A percentile compares a stretch with the other conserved stretches of the same genome.
phyloP scores from a whole-genome alignment of 2,329 filamentous ascomycete genomes.

The Bipolaris sorokiniana region DNA sequence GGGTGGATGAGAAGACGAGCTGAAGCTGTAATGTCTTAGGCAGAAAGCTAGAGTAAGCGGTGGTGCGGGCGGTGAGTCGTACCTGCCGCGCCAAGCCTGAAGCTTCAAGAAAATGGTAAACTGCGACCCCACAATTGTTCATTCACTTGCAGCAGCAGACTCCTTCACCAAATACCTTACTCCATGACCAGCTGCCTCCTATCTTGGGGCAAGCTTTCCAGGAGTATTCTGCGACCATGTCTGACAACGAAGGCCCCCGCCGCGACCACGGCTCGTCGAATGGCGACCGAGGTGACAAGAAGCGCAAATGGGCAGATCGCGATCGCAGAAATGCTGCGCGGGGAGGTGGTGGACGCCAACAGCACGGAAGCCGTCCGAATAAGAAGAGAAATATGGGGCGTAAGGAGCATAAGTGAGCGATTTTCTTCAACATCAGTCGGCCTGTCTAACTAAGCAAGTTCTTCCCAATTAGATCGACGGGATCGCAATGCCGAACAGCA shows the following conservation, averaged over 20 bases:
- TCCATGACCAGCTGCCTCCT: constrained; percentile 33
- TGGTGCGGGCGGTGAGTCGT: constrained; percentile 29
- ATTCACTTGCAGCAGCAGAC: constrained; percentile 7
- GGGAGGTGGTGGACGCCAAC: constrained; percentile 42
- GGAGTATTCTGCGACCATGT: constrained; percentile 32
- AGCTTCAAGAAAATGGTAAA: constrained; percentile 28
- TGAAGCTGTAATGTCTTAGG: constrained; percentile 6
- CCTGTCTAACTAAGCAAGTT: constrained; percentile 53
- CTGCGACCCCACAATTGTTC: constrained; percentile 22
- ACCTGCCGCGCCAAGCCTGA: constrained; percentile 32
- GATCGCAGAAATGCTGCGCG: constrained; percentile 33
- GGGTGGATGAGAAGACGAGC: constrained; percentile 14
- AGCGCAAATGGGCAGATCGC: constrained; percentile 41
- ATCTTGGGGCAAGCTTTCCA: constrained; percentile 33
- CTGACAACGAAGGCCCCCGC: constrained; percentile 25
- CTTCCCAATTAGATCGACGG: constrained; percentile 56
- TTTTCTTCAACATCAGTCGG: constrained; percentile 11
- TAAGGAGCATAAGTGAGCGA: constrained; percentile 67
- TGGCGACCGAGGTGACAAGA: constrained; percentile 39
- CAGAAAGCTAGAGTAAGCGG: constrained; percentile 7
- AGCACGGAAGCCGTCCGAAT: constrained; percentile 53
- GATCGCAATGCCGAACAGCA: constrained; percentile 52
- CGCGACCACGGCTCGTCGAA: constrained; percentile 30
- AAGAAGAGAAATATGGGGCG: constrained; percentile 72
- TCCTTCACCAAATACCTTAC: constrained; percentile 8